These are phyloP conservation scores for Arthrobotrys conoides DNA, from an alignment of 2,329 filamentous ascomycete species.

Conservation along the genomic window DNA sequence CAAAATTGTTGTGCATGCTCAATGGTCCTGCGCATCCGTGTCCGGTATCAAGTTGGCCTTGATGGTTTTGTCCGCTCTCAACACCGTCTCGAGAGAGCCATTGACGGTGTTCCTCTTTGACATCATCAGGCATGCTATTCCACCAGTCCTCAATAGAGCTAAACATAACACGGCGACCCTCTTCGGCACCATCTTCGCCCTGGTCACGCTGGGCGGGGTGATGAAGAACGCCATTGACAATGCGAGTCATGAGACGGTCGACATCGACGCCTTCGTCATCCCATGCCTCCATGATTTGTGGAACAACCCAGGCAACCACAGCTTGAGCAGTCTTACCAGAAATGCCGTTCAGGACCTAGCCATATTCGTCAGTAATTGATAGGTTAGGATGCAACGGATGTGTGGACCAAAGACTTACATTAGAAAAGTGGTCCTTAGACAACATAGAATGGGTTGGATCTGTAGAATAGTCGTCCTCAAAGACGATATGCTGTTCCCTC, in stretches of 20 bases:
- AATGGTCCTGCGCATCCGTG: conserved; percentile 85
- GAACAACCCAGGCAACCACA: conserved; percentile 86
- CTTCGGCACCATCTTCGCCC: conserved; percentile 78
- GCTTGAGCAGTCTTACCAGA: conserved; percentile 85
- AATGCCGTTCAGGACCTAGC: conserved; percentile 82
- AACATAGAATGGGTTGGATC: conserved; percentile 97
- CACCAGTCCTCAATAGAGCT: conserved; percentile 87
- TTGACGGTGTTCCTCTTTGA: conserved; percentile 77
- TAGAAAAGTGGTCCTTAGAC: conserved; percentile 94
- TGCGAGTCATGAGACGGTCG: conserved; percentile 78
- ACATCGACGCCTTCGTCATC: conserved; percentile 82
- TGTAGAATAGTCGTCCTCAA: conserved; percentile 80
- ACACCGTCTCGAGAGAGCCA: conserved; percentile 86
- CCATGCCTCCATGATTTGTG: conserved; percentile 89
- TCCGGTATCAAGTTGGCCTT: conserved; percentile 81
- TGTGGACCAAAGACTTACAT: conserved; percentile 70
- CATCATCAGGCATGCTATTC: conserved; percentile 75
- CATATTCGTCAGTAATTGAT: conserved; percentile 8
- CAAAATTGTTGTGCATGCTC: conserved; percentile 73
- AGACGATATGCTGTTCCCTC: conserved; percentile 84
- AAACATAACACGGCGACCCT: conserved; percentile 84
- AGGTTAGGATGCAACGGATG: neutral
- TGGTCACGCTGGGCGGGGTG: conserved; percentile 83
- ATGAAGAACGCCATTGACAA: conserved; percentile 86
- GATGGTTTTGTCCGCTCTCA: conserved; percentile 83